Base-by-base conservation (phyloP, 495 filamentous ascomycete species). In the Penicillium maclennaniae region DNA sequence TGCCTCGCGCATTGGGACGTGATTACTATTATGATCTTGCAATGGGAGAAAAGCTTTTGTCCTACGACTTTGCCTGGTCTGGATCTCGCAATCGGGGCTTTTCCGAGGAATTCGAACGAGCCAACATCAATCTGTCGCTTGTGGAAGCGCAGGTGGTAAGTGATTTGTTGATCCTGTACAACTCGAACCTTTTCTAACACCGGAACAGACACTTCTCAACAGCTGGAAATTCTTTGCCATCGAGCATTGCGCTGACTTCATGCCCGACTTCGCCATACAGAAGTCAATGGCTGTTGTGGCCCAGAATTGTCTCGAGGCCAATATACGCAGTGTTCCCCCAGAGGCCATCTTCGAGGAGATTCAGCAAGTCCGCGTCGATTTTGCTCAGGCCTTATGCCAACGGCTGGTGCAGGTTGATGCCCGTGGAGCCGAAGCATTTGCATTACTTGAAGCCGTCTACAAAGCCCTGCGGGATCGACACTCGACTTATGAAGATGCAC, bases 101-200 rank as follows among this genome's bases (percentile, higher is more conserved):
- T 69, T 73, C 74, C 47, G 78, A 79, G 28, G 95, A 97, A 63
- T 83, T 97, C 65, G 82, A 83, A 61, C 81, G 80, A 56, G 93
- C 92, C 34, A 97, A 98, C 67, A 63, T 88, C 59, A 97, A 97
- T 65, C 63, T 98, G 50, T 93, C 90, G 17, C 73, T 96, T 15
- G 89, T 97, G 41, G 91, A 97, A 63, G 86, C 92, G 34, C 90
- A 97, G 74, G 82, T 93, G 55, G 86, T 91, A 81, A 74, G 88
- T 82, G 53, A 42, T 47, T 16, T 4, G 31, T 36, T 41, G 31
- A 34, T 34, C 31, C 14, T 34, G 10, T 4, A 34, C 8, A 10
- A 1, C 15, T 3, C 21, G 15, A 19, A 41, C 25, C 47, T 16
- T 65, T 76, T 69, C 77, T 63, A 53, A 41, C 49, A 43, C 31